These are phyloP conservation scores for Hymenochaete sp. DNA, from an alignment of 1,284 basidiomycete species.

Conservation along the genomic window DNA sequence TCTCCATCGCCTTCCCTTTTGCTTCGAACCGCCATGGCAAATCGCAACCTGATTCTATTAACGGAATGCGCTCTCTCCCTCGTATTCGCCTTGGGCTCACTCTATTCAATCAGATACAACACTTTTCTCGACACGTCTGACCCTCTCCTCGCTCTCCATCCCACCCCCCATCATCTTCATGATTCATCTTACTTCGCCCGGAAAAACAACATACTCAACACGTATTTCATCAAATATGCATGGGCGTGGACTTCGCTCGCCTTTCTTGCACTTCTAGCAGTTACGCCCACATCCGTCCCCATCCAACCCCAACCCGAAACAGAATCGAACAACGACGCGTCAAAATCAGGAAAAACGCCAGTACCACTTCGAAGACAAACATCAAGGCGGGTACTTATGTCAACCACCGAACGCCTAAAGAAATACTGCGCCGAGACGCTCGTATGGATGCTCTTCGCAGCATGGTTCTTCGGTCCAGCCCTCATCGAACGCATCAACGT, in stretches of 20 bases:
- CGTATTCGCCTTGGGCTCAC: constrained; percentile 41
- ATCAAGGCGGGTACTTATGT: constrained; percentile 1
- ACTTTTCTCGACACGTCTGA: constrained; percentile 65
- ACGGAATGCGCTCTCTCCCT: too few relatives aligned
- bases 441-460: constrained; percentile 71
- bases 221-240: constrained; percentile 80
- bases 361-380: too few relatives aligned
- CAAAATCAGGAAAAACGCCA: too few relatives aligned
- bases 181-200: constrained; percentile 70
- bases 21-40: too few relatives aligned
- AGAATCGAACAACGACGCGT: too few relatives aligned
- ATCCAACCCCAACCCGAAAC: neutral
- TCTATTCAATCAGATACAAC: constrained; percentile 42
- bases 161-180: constrained; percentile 57
- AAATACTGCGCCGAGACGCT: constrained; percentile 60
- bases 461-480: constrained; percentile 90
- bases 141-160: constrained; percentile 46
- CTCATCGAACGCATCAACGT: constrained; percentile 69
- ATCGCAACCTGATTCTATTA: too few relatives aligned
- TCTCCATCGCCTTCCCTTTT: too few relatives aligned
- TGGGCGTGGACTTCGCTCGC: constrained; percentile 85
- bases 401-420: constrained; percentile 34
- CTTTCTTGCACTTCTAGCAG: constrained; percentile 52
- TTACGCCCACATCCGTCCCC: constrained; percentile 38
- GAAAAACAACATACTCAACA: constrained; percentile 79